Conservation (phyloP, 345 rosid species). For the Eutrema yunnanense region DNA sequence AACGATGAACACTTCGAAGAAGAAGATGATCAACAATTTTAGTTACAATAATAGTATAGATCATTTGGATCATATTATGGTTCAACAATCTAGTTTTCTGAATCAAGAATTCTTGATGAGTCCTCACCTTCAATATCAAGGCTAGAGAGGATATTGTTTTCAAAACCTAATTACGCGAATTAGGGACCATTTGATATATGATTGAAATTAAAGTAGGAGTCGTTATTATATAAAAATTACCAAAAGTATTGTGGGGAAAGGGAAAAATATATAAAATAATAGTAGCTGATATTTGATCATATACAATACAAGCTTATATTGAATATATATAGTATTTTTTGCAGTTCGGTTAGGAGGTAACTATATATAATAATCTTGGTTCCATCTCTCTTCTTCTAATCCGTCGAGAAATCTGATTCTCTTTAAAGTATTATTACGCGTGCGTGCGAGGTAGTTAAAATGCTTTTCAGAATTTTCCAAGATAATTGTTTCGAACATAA, state of each 20-base stretch:
- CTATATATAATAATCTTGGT: background rate
- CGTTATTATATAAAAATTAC: background rate
- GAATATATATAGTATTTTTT: background rate
- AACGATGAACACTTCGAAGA: conserved; percentile 39
- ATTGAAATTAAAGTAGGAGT: conserved; percentile 17
- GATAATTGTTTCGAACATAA: background rate
- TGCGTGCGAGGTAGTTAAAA: background rate
- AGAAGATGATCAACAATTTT: conserved; percentile 42
- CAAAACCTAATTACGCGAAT: conserved; percentile 9
- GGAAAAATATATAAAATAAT: background rate
- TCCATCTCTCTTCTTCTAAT: background rate
- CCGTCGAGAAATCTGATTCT: background rate
- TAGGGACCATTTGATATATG: conserved; percentile 10
- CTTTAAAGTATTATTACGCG: background rate
- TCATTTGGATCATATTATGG: conserved; percentile 33
- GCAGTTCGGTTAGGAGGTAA: background rate
- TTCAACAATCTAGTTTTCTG: conserved; percentile 24
- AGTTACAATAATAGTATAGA: conserved; percentile 38
- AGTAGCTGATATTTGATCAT: background rate
- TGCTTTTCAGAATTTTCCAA: background rate
- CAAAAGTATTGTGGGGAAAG: background rate
- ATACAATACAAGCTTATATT: background rate
- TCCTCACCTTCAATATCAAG: conserved; percentile 53
- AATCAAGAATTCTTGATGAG: conserved; percentile 49
- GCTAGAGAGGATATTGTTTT: conserved; percentile 18